These are phyloP conservation scores for Gastrodia elata DNA, from an alignment of 106 monocot genomes.

Conservation along the genomic window DNA sequence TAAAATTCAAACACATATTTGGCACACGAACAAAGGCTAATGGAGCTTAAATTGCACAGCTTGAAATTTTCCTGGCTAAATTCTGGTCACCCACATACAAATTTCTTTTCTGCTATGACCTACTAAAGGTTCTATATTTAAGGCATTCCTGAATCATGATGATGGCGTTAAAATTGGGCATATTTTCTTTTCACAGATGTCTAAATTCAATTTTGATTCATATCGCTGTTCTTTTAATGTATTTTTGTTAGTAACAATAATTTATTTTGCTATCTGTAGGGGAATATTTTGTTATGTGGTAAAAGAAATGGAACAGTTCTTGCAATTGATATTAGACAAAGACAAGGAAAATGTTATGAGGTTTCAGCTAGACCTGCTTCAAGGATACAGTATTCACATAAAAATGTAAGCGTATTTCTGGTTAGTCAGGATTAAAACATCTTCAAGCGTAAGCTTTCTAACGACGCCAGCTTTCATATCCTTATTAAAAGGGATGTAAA, in stretches of 20 bases:
- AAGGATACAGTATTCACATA: conserved; percentile 1
- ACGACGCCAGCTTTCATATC: background rate
- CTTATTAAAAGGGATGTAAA: background rate
- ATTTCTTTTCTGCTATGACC: background rate
- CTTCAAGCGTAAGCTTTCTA: background rate
- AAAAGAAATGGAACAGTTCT: conserved; percentile 68
- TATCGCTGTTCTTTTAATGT: background rate
- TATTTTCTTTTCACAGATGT: background rate
- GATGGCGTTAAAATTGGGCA: background rate
- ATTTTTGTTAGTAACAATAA: background rate
- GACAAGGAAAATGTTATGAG: conserved; percentile 16
- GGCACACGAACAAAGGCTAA: background rate
- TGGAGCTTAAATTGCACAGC: background rate
- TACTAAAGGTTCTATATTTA: background rate
- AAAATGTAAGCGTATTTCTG: background rate
- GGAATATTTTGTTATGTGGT: conserved; percentile 82
- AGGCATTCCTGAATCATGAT: background rate
- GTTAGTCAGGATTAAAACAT: background rate
- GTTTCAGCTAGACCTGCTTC: conserved; percentile 16
- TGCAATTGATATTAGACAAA: conserved; percentile 52
- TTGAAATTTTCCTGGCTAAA: background rate
- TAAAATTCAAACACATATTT: background rate
- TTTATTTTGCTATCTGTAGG: conserved; percentile 30
- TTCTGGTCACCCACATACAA: background rate
- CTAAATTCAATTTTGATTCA: background rate